Percentiles rank a stretch among this genome's conserved stretches.
phyloP scores from a whole-genome alignment of 83 land plant species.

The Isoetes engelmannii region DNA sequence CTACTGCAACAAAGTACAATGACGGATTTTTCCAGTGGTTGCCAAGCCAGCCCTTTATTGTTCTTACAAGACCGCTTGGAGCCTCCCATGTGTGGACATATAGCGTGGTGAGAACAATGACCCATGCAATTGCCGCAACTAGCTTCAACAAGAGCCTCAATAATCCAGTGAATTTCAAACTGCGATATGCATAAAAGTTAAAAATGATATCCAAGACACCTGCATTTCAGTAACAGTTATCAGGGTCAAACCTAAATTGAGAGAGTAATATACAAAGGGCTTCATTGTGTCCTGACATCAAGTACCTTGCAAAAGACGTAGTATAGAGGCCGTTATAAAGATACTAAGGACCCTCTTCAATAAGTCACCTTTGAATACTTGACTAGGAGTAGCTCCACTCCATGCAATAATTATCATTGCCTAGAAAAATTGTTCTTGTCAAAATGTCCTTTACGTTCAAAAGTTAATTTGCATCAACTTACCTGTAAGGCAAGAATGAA shows the following conservation, averaged over 20 bases:
- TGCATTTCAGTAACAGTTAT: slow-evolving; percentile 10
- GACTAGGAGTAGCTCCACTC: slow-evolving; percentile 44
- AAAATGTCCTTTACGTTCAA: neutral
- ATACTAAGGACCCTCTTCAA: slow-evolving; percentile 58
- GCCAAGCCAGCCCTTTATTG: slow-evolving; percentile 42
- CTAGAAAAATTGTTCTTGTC: slow-evolving; percentile 33
- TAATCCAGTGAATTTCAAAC: slow-evolving; percentile 54
- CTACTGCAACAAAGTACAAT: slow-evolving; percentile 64
- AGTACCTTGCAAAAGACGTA: slow-evolving; percentile 61
- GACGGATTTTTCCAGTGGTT: slow-evolving; percentile 57
- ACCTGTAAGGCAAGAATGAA: slow-evolving; percentile 76
- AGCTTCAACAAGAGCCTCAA: slow-evolving; percentile 70
- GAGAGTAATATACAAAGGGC: no score
- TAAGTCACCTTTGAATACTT: slow-evolving; percentile 35
- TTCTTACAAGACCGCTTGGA: slow-evolving; percentile 32
- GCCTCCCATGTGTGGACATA: slow-evolving; percentile 42
- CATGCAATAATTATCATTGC: slow-evolving; percentile 78
- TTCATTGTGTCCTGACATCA: no score
- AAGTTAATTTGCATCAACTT: neutral
- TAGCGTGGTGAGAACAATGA: slow-evolving; percentile 49
- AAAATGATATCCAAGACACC: slow-evolving; percentile 71
- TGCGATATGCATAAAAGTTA: slow-evolving; percentile 79
- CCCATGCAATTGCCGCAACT: slow-evolving; percentile 68
- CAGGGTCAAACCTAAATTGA: no score
- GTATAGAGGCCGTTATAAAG: slow-evolving; percentile 59